phyloP scores from a whole-genome alignment of 2,329 filamentous ascomycete species.

The Trichothecium roseum region DNA sequence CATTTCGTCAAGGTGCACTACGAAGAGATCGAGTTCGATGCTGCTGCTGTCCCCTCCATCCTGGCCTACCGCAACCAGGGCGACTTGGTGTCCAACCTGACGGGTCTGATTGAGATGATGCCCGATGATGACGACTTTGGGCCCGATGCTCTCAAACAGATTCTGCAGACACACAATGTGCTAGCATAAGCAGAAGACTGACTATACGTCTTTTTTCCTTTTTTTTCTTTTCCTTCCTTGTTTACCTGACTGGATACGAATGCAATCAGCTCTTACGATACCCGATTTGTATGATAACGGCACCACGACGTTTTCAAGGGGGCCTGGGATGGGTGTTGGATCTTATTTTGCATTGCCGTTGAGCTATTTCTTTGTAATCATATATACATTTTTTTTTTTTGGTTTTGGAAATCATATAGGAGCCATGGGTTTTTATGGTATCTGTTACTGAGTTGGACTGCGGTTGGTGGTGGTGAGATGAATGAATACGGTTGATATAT shows the following conservation, averaged over 20 bases:
- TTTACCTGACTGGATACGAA: neutral
- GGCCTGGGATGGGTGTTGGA: too few species aligned
- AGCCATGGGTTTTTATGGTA: too few species aligned
- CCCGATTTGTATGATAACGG: neutral
- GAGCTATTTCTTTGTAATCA: too few species aligned
- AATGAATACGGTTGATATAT: too few species aligned
- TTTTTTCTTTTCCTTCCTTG: neutral
- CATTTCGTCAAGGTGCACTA: slow-evolving; percentile 89
- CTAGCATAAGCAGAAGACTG: too few species aligned
- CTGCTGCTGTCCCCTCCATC: slow-evolving; percentile 75
- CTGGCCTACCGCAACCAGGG: slow-evolving; percentile 80
- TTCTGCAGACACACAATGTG: slow-evolving; percentile 43
- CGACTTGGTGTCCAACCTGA: slow-evolving; percentile 82
- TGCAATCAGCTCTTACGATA: neutral
- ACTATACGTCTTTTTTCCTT: slow-evolving; percentile 15
- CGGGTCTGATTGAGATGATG: slow-evolving; percentile 78
- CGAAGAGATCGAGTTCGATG: slow-evolving; percentile 88
- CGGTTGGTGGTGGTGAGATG: too few species aligned
- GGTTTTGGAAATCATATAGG: too few species aligned
- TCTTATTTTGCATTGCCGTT: too few species aligned
- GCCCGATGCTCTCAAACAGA: slow-evolving; percentile 37
- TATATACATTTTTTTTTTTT: too few species aligned
- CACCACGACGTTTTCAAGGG: too few species aligned
- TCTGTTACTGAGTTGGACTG: too few species aligned
- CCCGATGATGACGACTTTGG: slow-evolving; percentile 56